phyloP scores from a whole-genome alignment of 2,329 filamentous ascomycete species.

The Scolecobasidium constrictum region DNA sequence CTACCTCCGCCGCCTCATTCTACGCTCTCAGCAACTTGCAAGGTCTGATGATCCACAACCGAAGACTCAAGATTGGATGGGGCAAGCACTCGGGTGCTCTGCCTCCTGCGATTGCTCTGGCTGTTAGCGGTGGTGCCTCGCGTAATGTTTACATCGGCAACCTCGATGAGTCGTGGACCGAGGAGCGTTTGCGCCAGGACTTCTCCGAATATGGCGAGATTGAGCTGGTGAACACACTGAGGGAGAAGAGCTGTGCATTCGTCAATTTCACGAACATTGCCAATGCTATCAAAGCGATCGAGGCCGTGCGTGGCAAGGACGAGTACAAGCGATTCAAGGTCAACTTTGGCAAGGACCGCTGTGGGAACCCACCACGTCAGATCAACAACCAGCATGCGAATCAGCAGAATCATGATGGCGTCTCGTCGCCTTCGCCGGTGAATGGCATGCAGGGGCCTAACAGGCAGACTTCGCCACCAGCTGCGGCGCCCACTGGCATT shows the following conservation, averaged over 20 bases:
- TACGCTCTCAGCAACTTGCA: conserved; percentile 96
- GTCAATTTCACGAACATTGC: conserved; percentile 99
- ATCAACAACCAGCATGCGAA: conserved; percentile 47
- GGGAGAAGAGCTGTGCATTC: conserved; percentile 98
- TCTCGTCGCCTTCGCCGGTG: conserved; percentile 44
- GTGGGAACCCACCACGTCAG: conserved; percentile 90
- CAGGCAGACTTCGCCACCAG: conserved; percentile 53
- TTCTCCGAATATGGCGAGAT: conserved; percentile 98
- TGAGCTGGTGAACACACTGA: conserved; percentile 88
- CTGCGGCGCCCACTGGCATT: conserved; percentile 59
- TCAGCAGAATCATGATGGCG: conserved; percentile 52
- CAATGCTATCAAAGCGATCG: conserved; percentile 98
- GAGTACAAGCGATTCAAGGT: conserved; percentile 99
- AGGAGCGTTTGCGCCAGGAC: conserved; percentile 89
- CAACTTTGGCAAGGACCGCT: conserved; percentile 98
- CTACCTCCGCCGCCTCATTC: conserved; percentile 93
- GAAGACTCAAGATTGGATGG: conserved; percentile 96
- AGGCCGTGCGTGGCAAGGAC: conserved; percentile 85
- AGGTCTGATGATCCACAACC: conserved; percentile 98
- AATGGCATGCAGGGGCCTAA: conserved; percentile 50
- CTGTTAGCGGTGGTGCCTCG: conserved; percentile 93
- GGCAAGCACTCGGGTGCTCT: conserved; percentile 97
- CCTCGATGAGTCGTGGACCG: conserved; percentile 91
- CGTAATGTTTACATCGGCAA: conserved; percentile 98
- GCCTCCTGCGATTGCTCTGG: conserved; percentile 87